These are phyloP conservation scores for Pseudisothecium myosuroides DNA, from an alignment of 225 moss, liverwort and hornwort genomes.

Conservation along the genomic window DNA sequence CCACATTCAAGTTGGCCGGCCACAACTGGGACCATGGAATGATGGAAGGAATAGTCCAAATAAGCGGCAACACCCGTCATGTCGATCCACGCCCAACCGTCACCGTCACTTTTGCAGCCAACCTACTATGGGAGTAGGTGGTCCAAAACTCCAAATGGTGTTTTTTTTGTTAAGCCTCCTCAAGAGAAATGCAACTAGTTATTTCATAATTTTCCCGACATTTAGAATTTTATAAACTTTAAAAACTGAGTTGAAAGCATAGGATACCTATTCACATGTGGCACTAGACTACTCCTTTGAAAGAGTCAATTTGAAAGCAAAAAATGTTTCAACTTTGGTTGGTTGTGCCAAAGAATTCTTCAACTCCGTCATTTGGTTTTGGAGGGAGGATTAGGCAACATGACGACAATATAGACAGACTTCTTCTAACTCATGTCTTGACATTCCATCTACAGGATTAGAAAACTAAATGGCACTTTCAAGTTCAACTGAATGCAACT, in stretches of 20 bases:
- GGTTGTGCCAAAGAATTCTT: neutral
- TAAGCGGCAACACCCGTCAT: too few relatives aligned
- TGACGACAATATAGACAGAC: too few relatives aligned
- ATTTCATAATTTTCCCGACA: neutral
- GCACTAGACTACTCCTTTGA: neutral
- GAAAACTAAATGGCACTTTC: neutral
- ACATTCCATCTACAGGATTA: neutral
- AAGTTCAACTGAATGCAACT: accelerated
- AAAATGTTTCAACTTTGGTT: neutral
- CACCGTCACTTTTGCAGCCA: too few relatives aligned
- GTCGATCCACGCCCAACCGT: too few relatives aligned
- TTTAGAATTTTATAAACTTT: too few relatives aligned
- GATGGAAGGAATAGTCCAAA: too few relatives aligned
- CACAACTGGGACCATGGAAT: neutral
- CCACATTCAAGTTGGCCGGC: neutral
- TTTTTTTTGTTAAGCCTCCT: neutral
- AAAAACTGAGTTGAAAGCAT: neutral
- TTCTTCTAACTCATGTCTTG: too few relatives aligned
- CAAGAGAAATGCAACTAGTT: neutral
- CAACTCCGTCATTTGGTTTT: too few relatives aligned
- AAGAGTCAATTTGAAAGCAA: too few relatives aligned
- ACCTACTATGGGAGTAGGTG: too few relatives aligned
- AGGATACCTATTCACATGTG: neutral
- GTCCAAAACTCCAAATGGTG: too few relatives aligned
- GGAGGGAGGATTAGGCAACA: too few relatives aligned